Conservation (phyloP, 139 green algal genomes). For the Chlamydomonas incerta region DNA sequence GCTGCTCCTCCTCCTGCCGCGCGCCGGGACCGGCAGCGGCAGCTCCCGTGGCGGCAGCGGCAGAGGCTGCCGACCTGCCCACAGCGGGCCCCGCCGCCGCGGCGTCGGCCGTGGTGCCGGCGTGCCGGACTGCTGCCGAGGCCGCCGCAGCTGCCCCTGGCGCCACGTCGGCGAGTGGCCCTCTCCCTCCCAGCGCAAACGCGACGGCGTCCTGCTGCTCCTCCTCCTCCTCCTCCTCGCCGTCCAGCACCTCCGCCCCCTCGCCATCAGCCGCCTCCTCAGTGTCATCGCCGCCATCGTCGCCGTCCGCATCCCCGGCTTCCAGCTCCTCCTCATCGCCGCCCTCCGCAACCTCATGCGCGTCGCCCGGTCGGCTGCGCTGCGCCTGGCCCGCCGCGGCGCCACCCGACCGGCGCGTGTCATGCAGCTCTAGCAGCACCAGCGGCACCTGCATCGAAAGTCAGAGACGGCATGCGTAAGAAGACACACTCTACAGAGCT, state of each 20-base stretch:
- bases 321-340: too few relatives aligned
- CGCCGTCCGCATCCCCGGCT: too few relatives aligned
- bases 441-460: slow-evolving; percentile 23
- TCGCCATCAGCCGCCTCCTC: neutral
- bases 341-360: too few relatives aligned
- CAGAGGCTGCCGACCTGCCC: neutral
- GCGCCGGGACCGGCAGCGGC: neutral
- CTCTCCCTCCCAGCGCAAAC: neutral
- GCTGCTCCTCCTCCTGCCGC: neutral
- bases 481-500: too few relatives aligned
- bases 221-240: neutral
- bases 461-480: too few relatives aligned
- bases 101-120: too few relatives aligned
- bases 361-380: too few relatives aligned
- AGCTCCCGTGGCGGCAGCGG: neutral
- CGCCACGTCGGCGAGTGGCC: neutral
- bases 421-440: slow-evolving; percentile 32
- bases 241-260: neutral
- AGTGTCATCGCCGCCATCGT: neutral
- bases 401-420: neutral
- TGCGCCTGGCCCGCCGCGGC: too few relatives aligned
- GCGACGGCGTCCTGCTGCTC: neutral
- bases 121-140: too few relatives aligned
- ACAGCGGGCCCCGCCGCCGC: too few relatives aligned
- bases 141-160: too few relatives aligned